Evolutionary conservation across 176 grass and related monocot genomes (phyloP).

Genomic region (Triticum turgidum): DNA sequence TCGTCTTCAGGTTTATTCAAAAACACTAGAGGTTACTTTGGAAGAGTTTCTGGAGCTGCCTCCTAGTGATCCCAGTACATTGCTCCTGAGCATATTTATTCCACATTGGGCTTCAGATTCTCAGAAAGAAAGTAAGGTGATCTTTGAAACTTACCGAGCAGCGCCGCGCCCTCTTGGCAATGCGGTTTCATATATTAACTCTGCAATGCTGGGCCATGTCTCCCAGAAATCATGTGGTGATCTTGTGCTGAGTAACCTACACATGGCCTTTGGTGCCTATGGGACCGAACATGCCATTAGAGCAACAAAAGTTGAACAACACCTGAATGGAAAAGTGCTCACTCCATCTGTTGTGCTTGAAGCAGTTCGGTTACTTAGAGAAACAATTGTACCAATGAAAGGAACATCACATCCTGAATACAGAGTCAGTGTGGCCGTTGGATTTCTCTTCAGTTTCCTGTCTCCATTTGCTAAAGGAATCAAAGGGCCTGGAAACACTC

Average conservation of each 20-base stretch:
- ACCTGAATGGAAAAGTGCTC: slow-evolving; percentile 55
- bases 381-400: slow-evolving; percentile 58
- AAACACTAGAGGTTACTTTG: slow-evolving; percentile 53
- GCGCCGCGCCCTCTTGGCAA: slow-evolving; percentile 69
- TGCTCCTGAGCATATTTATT: slow-evolving; percentile 69
- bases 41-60: slow-evolving; percentile 63
- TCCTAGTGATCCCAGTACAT: slow-evolving; percentile 36
- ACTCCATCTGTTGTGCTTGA: slow-evolving; percentile 52
- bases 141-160: slow-evolving; percentile 66
- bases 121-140: slow-evolving; percentile 8
- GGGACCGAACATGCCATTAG: slow-evolving; percentile 74
- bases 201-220: slow-evolving; percentile 52
- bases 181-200: slow-evolving; percentile 74
- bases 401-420: slow-evolving; percentile 59
- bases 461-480: slow-evolving; percentile 46
- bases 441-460: slow-evolving; percentile 76
- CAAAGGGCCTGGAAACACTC: slow-evolving; percentile 31
- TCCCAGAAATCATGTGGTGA: slow-evolving; percentile 28
- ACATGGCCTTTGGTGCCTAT: slow-evolving; percentile 71
- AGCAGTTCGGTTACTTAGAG: slow-evolving; percentile 45
- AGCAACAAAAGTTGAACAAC: slow-evolving; percentile 60
- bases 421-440: slow-evolving; percentile 68
- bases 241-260: slow-evolving; percentile 44
- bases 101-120: slow-evolving; percentile 44
- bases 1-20: slow-evolving; percentile 35